Conservation (phyloP, 331 rosid species). For the Malus hybrid region DNA sequence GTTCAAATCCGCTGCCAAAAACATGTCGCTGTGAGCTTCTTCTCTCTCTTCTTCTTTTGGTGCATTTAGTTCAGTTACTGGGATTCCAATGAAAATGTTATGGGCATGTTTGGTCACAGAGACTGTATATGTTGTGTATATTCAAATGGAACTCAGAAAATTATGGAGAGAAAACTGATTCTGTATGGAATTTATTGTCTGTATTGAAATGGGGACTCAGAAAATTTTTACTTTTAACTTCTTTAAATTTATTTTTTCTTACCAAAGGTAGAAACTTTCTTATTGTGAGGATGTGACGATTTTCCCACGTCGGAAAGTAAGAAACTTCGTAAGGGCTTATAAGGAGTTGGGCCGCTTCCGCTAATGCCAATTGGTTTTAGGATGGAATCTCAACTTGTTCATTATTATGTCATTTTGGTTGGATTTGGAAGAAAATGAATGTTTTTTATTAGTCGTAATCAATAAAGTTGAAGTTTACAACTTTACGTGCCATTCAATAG, state of each 20-base stretch:
- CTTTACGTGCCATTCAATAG: neutral
- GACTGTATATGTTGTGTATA: no score
- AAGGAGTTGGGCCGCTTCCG: no score
- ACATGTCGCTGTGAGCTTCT: constrained; percentile 52
- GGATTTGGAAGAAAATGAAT: neutral
- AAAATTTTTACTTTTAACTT: neutral
- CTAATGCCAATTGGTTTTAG: no score
- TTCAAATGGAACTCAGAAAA: no score
- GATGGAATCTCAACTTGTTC: neutral
- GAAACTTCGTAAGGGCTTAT: no score
- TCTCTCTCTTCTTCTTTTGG: neutral
- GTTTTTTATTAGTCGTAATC: neutral
- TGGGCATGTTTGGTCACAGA: neutral
- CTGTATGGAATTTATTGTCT: neutral
- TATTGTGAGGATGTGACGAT: no score
- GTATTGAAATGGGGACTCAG: neutral
- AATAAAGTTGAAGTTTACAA: neutral
- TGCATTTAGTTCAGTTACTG: neutral
- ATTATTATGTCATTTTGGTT: neutral
- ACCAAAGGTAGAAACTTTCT: no score
- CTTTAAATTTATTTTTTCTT: neutral
- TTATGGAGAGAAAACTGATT: neutral
- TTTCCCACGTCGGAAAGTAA: no score
- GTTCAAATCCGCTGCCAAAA: constrained; percentile 67
- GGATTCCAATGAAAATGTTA: neutral